phyloP scores from a whole-genome alignment of 305 asterid genomes.

The Coffea humblotiana region DNA sequence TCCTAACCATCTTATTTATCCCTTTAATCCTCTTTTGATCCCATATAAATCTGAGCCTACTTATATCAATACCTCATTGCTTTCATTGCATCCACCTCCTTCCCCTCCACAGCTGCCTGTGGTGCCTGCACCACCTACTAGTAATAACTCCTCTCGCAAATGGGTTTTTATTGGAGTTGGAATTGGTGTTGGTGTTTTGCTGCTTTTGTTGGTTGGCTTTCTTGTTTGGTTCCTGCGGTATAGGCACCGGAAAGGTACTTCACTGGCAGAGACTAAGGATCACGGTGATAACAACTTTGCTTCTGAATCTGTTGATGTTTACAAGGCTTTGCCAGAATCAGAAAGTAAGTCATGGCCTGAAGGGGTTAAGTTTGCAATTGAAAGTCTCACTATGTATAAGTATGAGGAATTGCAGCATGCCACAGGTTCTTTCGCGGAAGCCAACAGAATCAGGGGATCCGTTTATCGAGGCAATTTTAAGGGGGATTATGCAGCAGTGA shows the following conservation, averaged over 20 bases:
- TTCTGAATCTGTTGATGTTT: slow-evolving; percentile 11
- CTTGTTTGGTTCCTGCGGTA: slow-evolving; percentile 23
- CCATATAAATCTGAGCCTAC: slow-evolving; percentile 46
- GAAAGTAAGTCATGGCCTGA: slow-evolving; percentile 32
- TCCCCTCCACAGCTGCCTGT: slow-evolving; percentile 5
- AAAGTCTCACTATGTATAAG: slow-evolving; percentile 45
- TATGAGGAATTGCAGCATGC: slow-evolving; percentile 50
- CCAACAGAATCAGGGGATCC: slow-evolving; percentile 42
- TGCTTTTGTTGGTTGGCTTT: slow-evolving; percentile 21
- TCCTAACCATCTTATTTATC: slow-evolving; percentile 6
- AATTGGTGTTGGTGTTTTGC: slow-evolving; percentile 35
- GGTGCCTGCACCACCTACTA: slow-evolving; percentile 1
- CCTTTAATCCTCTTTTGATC: slow-evolving; percentile 51
- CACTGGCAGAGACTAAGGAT: background rate
- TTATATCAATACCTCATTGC: slow-evolving; percentile 21
- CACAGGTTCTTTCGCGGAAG: slow-evolving; percentile 41
- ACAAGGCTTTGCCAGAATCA: background rate
- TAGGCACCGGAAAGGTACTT: slow-evolving; percentile 10
- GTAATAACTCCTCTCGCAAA: slow-evolving; percentile 29
- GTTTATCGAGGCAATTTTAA: slow-evolving; percentile 46
- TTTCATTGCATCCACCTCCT: slow-evolving; percentile 27
- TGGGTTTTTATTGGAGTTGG: slow-evolving; percentile 55
- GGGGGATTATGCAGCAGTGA: slow-evolving; percentile 59
- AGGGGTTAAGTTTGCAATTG: slow-evolving; percentile 36
- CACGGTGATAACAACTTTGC: slow-evolving; percentile 16